Evolutionary conservation across 768 basidiomycete genomes (phyloP).

Genomic region (Panellus pusillus): DNA sequence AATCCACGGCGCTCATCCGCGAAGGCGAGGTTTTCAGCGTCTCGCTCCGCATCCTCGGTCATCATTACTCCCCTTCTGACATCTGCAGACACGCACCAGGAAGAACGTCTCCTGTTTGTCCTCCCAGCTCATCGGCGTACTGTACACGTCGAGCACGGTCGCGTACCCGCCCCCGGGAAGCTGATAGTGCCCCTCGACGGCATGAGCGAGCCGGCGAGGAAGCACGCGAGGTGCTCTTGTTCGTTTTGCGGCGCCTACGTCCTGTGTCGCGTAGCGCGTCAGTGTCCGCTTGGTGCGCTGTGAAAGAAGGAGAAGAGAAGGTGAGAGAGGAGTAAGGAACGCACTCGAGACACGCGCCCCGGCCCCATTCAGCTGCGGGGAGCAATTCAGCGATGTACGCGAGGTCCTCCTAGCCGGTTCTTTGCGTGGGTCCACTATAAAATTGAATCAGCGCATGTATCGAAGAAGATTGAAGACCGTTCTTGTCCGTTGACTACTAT

Average conservation of each 20-base stretch:
- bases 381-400: too few species aligned
- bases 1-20: slow-evolving; percentile 69
- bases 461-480: too few species aligned
- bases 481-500: too few species aligned
- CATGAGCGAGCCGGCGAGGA: slow-evolving; percentile 91
- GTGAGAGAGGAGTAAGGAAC: slow-evolving; percentile 12
- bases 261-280: too few species aligned
- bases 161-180: slow-evolving; percentile 83
- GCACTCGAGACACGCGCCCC: slow-evolving; percentile 38
- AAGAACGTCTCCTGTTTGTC: slow-evolving; percentile 98
- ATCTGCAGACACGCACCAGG: slow-evolving; percentile 74
- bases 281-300: too few species aligned
- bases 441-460: too few species aligned
- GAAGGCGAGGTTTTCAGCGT: slow-evolving; percentile 85
- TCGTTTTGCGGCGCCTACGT: slow-evolving; percentile 80
- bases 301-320: too few species aligned
- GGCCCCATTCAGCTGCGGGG: too few species aligned
- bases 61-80: too few species aligned
- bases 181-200: slow-evolving; percentile 82
- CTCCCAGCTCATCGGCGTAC: slow-evolving; percentile 57
- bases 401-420: too few species aligned
- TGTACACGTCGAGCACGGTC: slow-evolving; percentile 84
- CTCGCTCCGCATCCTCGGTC: too few species aligned
- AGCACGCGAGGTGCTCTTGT: slow-evolving; percentile 95
- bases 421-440: too few species aligned